Evolutionary conservation across 768 basidiomycete genomes (phyloP).

Genomic region (Tremella yokohamensis): DNA sequence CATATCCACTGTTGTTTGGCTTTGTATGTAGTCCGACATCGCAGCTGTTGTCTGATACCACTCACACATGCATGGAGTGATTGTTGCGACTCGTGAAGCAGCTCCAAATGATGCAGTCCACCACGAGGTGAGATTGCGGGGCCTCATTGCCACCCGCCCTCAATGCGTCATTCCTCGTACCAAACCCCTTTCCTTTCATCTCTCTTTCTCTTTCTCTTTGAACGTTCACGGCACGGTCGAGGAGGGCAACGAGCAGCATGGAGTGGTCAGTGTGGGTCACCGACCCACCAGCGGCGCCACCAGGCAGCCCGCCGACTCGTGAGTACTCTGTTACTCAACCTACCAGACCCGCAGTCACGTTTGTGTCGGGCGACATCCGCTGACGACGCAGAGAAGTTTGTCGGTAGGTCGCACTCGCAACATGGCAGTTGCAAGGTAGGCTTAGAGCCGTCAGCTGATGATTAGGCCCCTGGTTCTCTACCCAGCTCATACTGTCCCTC

Average conservation of each 20-base stretch:
- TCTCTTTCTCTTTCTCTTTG: background rate
- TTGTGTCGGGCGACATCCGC: background rate
- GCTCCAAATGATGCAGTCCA: too few species aligned
- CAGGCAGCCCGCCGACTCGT: constrained; percentile 42
- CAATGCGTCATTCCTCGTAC: background rate
- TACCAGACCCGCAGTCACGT: background rate
- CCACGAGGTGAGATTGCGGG: background rate
- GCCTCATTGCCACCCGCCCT: background rate
- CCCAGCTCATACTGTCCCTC: constrained; percentile 75
- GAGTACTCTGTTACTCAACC: constrained; percentile 11
- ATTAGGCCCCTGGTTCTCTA: constrained; percentile 86
- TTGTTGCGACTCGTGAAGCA: too few species aligned
- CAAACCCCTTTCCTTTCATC: background rate
- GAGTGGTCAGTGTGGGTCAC: constrained; percentile 1
- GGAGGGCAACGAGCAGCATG: background rate
- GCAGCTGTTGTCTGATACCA: too few species aligned
- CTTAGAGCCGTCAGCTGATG: constrained; percentile 2
- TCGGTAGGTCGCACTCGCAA: constrained; percentile 18
- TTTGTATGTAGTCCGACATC: too few species aligned
- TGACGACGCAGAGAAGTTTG: constrained; percentile 33
- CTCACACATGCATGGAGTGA: too few species aligned
- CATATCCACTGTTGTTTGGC: too few species aligned
- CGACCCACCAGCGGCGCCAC: constrained; percentile 18
- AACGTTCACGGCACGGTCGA: background rate
- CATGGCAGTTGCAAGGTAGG: background rate